Conservation (phyloP, 2,329 filamentous ascomycete species). For the Apiospora hydei region DNA sequence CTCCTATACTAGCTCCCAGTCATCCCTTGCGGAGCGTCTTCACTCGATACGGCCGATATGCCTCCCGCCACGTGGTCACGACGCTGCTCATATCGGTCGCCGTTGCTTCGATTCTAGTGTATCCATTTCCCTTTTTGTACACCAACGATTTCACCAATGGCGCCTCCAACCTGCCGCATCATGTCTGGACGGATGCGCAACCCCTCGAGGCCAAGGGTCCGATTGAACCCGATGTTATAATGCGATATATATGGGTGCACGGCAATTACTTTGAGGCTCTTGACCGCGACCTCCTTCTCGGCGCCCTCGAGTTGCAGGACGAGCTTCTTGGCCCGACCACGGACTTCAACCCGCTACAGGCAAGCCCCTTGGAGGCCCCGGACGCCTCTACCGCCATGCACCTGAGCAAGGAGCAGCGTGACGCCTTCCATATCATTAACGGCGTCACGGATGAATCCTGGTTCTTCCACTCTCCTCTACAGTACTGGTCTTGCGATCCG, state of each 20-base stretch:
- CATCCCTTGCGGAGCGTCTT: conserved; percentile 72
- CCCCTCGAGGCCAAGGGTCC: conserved; percentile 61
- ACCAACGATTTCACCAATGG: conserved; percentile 75
- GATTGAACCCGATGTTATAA: conserved; percentile 72
- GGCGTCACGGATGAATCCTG: conserved; percentile 69
- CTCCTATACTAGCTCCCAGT: conserved; percentile 67
- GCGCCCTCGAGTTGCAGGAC: conserved; percentile 75
- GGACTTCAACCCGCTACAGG: conserved; percentile 59
- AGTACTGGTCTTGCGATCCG: conserved; percentile 78
- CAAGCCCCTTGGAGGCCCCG: conserved; percentile 37
- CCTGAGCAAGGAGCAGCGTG: conserved; percentile 55
- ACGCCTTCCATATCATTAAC: conserved; percentile 65
- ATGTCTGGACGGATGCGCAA: conserved; percentile 82
- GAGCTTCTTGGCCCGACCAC: conserved; percentile 68
- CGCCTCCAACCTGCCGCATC: conserved; percentile 75
- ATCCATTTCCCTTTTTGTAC: conserved; percentile 78
- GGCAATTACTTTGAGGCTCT: conserved; percentile 82
- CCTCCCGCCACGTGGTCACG: conserved; percentile 75
- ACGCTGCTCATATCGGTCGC: conserved; percentile 78
- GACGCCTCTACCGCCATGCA: conserved; percentile 37
- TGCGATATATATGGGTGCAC: conserved; percentile 84
- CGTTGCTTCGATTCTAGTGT: conserved; percentile 73
- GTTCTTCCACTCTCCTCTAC: conserved; percentile 83
- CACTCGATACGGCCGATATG: conserved; percentile 73
- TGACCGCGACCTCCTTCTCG: conserved; percentile 67